A percentile compares a stretch with the other conserved stretches of the same genome.
phyloP scores from a whole-genome alignment of 1,284 basidiomycete genomes.

The Cutaneotrichosporon sp. region DNA sequence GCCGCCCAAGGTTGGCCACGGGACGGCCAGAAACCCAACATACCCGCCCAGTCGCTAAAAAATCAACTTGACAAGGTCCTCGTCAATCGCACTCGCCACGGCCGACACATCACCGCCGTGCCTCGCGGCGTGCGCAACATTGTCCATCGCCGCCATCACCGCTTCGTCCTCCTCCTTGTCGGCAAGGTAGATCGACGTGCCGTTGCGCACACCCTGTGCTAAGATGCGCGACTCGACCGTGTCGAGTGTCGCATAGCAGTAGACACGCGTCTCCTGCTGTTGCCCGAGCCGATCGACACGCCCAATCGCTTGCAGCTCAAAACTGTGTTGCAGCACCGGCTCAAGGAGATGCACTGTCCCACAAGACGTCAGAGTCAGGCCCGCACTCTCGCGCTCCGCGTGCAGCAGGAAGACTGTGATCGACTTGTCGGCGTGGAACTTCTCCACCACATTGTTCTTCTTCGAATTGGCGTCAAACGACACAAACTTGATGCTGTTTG shows the following conservation, averaged over 20 bases:
- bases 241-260: conserved; percentile 49
- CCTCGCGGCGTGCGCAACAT: conserved; percentile 44
- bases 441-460: conserved; percentile 42
- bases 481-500: conserved; percentile 43
- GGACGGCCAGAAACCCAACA: too few species aligned
- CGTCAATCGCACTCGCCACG: conserved; percentile 31
- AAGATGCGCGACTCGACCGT: conserved; percentile 51
- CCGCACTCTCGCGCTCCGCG: conserved; percentile 50
- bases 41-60: conserved; percentile 10
- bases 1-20: too few species aligned
- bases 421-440: conserved; percentile 42
- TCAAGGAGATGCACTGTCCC: conserved; percentile 53
- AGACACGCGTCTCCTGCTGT: conserved; percentile 47
- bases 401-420: conserved; percentile 52
- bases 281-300: conserved; percentile 40
- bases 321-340: conserved; percentile 51
- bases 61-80: conserved; percentile 39
- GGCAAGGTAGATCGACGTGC: conserved; percentile 48
- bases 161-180: conserved; percentile 33
- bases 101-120: conserved; percentile 43
- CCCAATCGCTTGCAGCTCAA: conserved; percentile 48
- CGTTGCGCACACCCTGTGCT: conserved; percentile 46
- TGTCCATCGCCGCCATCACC: conserved; percentile 35
- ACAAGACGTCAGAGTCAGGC: conserved; percentile 50
- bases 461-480: conserved; percentile 37